Base-by-base conservation (phyloP, 257 asterid species). In the Nicotiana obtusifolia region DNA sequence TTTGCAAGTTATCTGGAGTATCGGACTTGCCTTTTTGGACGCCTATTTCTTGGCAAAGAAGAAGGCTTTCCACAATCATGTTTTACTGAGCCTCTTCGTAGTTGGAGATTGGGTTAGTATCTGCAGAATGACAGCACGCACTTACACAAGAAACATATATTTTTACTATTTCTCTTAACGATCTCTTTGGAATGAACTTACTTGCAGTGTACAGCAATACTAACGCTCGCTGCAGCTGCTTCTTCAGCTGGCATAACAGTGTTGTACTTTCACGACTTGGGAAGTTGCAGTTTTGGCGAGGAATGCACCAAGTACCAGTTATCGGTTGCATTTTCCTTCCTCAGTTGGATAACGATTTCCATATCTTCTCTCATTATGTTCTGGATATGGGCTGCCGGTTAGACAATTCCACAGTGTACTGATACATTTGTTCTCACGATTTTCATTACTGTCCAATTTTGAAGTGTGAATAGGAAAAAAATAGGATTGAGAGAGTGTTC, bases 51-150 rank as follows among this genome's bases (percentile, higher is more conserved):
- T 88, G 83, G 76, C 86, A 59, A 80, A 76, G 82, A 88, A 88
- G 86, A 90, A 88, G 67, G 85, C 77, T 14, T 85, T 88, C 64
- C 93, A 84, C 69, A 90, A 83, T 76, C 86, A 84, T 19, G 65
- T 84, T 16, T 67, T 87, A 41, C 84, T 90, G 59, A 80, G 90
- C 89, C 87, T 90, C 76, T 87, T 87, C 15, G 89, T 81, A 5
- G 90, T 88, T 1, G 93, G 93, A 66, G 93, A 90, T 64, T 90
- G 93, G 93, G 93, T 90, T 20, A 84, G 93, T 84, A 10, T 73
- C 84, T 54, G 4, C 30, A n/a, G 28, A 11, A 2, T 10, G 30
- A 5, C 17, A 35, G 52, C 8, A 47, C 62, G 41, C 20, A 13
- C 20, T 56, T 16, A n/a, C n/a, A 35, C n/a, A 16, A 59, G 33